Evolutionary conservation across 257 asterid genomes (phyloP).

Genomic region (Nicotiana tomentosiformis): DNA sequence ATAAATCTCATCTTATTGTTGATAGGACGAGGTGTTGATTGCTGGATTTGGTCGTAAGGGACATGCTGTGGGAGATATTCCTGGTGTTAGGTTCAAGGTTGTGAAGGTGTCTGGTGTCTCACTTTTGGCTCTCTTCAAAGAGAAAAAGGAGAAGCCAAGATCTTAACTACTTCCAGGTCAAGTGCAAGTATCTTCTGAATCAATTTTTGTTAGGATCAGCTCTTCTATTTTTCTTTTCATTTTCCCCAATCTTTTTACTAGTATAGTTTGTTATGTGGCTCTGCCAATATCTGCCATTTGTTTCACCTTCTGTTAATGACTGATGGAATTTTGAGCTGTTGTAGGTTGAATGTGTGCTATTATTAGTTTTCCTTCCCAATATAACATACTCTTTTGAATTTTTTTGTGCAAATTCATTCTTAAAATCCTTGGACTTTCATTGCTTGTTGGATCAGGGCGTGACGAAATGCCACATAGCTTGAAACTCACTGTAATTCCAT

Average conservation of each 20-base stretch:
- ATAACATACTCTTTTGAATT: too few relatives aligned
- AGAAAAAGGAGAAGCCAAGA: conserved; percentile 14
- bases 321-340: not conserved
- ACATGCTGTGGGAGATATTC: conserved; percentile 13
- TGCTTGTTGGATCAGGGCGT: not conserved
- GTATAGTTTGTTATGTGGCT: not conserved
- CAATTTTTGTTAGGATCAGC: not conserved
- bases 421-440: not conserved
- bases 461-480: too few relatives aligned
- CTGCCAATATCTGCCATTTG: not conserved
- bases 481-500: too few relatives aligned
- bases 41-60: conserved; percentile 15
- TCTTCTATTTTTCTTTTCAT: not conserved
- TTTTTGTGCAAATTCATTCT: not conserved
- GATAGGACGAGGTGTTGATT: not conserved
- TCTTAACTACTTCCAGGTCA: conserved; percentile 1
- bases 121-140: conserved; percentile 12
- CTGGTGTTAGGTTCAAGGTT: conserved; percentile 11
- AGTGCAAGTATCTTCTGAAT: not conserved
- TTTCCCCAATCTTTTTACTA: not conserved
- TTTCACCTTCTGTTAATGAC: not conserved
- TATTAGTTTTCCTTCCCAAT: not conserved
- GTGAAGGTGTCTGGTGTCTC: conserved; percentile 15
- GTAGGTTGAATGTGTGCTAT: not conserved
- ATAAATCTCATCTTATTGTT: not conserved